phyloP scores from a whole-genome alignment of 768 basidiomycete species.

The Hygrocybe punicea region DNA sequence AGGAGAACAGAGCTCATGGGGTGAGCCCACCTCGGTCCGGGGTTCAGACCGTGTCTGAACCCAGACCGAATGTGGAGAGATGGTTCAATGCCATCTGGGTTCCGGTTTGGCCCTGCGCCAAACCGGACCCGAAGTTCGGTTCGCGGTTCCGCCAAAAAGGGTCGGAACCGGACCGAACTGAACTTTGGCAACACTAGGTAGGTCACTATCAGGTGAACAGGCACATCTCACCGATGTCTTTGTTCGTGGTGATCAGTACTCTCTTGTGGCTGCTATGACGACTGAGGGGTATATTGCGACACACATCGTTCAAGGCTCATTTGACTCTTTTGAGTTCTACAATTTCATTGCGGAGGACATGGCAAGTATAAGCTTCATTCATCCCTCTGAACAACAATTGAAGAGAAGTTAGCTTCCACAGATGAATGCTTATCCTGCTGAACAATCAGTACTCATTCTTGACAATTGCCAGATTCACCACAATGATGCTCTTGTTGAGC shows the following conservation, averaged over 20 bases:
- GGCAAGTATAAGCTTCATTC: conserved; percentile 20
- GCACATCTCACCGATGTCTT: conserved; percentile 22
- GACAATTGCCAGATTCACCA: conserved; percentile 42
- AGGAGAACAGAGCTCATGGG: too few relatives aligned
- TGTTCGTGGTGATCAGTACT: conserved; percentile 29
- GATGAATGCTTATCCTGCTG: conserved; percentile 36
- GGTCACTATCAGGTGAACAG: conserved; percentile 13
- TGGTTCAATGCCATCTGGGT: too few relatives aligned
- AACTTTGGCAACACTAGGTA: too few relatives aligned
- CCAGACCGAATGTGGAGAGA: too few relatives aligned
- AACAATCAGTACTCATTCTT: conserved; percentile 30
- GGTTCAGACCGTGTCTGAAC: too few relatives aligned
- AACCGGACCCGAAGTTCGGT: too few relatives aligned
- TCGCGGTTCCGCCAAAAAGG: too few relatives aligned
- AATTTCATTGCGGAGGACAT: conserved; percentile 38
- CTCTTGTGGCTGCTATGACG: conserved; percentile 34
- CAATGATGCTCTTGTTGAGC: conserved; percentile 6
- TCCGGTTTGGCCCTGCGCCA: too few relatives aligned
- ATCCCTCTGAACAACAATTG: background rate
- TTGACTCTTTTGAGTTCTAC: conserved; percentile 32
- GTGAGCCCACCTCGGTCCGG: too few relatives aligned
- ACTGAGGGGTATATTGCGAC: conserved; percentile 34
- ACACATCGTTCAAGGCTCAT: conserved; percentile 31
- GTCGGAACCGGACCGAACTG: too few relatives aligned
- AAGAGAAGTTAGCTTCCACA: conserved; percentile 24